Base-by-base conservation (phyloP, 352 stramenopile species). In the Pythium phragmitis region DNA sequence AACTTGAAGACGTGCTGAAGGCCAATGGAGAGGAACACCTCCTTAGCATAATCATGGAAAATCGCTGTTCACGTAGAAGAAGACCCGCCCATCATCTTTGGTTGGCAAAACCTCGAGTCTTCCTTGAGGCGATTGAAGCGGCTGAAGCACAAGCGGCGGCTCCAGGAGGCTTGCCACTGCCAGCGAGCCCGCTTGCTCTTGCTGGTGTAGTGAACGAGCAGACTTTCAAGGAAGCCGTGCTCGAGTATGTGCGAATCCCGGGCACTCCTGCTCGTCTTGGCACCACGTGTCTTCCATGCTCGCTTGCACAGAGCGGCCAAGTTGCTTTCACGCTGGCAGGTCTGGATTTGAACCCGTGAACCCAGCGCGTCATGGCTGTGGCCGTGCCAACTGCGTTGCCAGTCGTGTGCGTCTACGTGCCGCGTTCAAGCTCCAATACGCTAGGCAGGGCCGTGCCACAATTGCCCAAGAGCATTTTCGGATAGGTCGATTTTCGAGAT, bases 211-310 rank as follows among this genome's bases (percentile, higher is more conserved):
- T 71, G 57, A 71, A 50, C 2, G 50, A 60, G 45, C 58, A 64
- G 51, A 68, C 49, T 48, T 72, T 68, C 52, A 68, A 72, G 59
- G 52, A 72, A 68, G 65, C 65, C 47, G 58, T 72, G 58, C 52
- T 72, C 43, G 65, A 72, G 7, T 72, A 72, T 60, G 57, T 43
- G 34, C 12, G 37, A 16, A 21, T 54, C 23, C 45, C 60, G 60
- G 47, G 23, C 42, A 59, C 65, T 60, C 36, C 48, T 59, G 33
- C 43, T 64, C 43, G 58, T 57, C 52, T 68, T 37, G 60, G 42
- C 52, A 72, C 34, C 46, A 60, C 65, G 47, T 64, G 52, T 68
- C 65, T 72, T 64, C 65, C 58, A 50, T 68, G 65, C 48, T 64
- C 59, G 52, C 28, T 60, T 21, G 52, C 4, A 33, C 65, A 72